These are phyloP conservation scores for Saccharomycopsis olivae DNA, from an alignment of 805 yeast species.

Conservation along the genomic window DNA sequence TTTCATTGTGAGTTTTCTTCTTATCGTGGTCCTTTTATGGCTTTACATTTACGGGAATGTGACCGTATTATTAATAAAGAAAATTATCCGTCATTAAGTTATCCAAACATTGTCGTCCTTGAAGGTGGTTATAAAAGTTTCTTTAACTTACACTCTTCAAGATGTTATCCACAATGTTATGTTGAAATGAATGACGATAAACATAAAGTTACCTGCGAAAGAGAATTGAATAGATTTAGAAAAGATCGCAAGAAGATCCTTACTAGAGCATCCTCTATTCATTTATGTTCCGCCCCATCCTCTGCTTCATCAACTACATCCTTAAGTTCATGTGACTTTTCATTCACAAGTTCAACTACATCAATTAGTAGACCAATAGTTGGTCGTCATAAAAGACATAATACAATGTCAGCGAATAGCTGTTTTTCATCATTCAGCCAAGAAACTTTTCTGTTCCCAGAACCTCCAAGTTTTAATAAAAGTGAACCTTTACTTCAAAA, in stretches of 20 bases:
- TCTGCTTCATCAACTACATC: neutral
- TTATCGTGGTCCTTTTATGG: constrained; percentile 91
- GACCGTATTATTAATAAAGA: constrained; percentile 70
- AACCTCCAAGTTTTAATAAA: neutral
- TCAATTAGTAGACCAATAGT: no score
- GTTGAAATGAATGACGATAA: constrained; percentile 74
- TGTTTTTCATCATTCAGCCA: constrained; percentile 6
- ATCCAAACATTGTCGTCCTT: constrained; percentile 81
- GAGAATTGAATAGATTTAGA: constrained; percentile 43
- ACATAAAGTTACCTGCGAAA: constrained; percentile 40
- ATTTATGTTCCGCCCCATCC: constrained; percentile 6
- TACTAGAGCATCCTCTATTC: constrained; percentile 28
- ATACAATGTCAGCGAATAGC: constrained; percentile 10
- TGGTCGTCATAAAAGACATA: constrained; percentile 11
- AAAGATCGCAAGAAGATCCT: constrained; percentile 28
- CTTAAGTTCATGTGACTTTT: neutral
- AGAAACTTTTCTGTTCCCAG: constrained; percentile 1
- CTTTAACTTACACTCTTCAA: constrained; percentile 42
- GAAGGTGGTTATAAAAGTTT: constrained; percentile 88
- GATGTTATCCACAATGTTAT: constrained; percentile 71
- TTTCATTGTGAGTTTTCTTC: constrained; percentile 95
- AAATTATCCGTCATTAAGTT: constrained; percentile 69
- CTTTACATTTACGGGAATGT: constrained; percentile 69
- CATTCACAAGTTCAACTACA: neutral
- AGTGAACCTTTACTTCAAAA: constrained; percentile 8